A percentile compares a stretch with the other conserved stretches of the same genome.
Evolutionary conservation across 768 basidiomycete genomes (phyloP).

Genomic region (Saitozyma podzolica): DNA sequence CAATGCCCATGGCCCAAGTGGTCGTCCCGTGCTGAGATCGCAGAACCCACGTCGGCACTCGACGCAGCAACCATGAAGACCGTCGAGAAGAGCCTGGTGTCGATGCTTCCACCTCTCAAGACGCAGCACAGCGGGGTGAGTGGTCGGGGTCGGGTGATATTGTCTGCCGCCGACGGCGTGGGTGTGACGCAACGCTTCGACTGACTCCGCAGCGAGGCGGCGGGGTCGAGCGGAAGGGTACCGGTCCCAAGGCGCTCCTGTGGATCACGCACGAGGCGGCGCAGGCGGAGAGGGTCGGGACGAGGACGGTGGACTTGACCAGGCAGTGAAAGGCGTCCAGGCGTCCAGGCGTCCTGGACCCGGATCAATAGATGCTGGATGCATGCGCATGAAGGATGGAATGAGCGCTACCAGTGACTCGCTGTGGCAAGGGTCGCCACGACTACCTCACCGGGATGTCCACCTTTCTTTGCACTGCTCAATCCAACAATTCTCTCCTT

Average conservation of each 20-base stretch:
- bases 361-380: no score
- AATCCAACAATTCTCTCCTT: not conserved
- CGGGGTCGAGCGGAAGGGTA: constrained; percentile 17
- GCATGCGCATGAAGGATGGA: no score
- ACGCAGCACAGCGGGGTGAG: constrained; percentile 2
- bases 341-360: no score
- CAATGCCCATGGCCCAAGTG: no score
- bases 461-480: not conserved
- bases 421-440: not conserved
- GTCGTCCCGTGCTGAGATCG: constrained; percentile 5
- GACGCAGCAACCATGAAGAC: constrained; percentile 66
- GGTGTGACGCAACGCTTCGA: not conserved
- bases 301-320: constrained; percentile 54
- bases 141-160: not conserved
- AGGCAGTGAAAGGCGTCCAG: not conserved
- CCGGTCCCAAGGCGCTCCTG: constrained; percentile 63
- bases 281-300: constrained; percentile 73
- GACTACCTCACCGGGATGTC: not conserved
- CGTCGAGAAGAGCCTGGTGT: constrained; percentile 66
- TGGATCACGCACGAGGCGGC: constrained; percentile 90
- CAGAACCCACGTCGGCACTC: constrained; percentile 88
- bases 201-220: not conserved
- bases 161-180: not conserved
- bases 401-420: not conserved
- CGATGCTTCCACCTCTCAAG: constrained; percentile 56